Percentiles rank a stretch among this genome's conserved stretches.
Conservation (phyloP, 2,329 filamentous ascomycete genomes). For the Pyricularia sp. region DNA sequence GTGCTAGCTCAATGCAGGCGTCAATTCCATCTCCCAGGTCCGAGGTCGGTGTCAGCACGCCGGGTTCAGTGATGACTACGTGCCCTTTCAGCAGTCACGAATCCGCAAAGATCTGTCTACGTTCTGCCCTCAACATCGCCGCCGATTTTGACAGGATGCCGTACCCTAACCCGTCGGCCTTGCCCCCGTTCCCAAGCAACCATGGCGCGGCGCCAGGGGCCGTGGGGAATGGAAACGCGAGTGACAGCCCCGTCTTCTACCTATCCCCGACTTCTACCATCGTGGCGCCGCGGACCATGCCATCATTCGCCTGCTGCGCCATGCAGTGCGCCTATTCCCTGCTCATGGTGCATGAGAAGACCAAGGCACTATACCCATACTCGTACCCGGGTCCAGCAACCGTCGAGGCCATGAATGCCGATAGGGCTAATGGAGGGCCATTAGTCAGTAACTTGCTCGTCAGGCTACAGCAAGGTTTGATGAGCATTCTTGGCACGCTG, state of each 20-base stretch:
- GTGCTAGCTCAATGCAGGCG: neutral
- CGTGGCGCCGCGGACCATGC: slow-evolving; percentile 33
- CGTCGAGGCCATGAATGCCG: slow-evolving; percentile 10
- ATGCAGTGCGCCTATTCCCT: slow-evolving; percentile 36
- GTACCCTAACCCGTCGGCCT: slow-evolving; percentile 29
- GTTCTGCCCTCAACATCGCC: slow-evolving; percentile 37
- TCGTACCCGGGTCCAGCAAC: slow-evolving; percentile 11
- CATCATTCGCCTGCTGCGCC: slow-evolving; percentile 33
- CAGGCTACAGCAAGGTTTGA: slow-evolving; percentile 29
- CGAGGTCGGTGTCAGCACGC: neutral
- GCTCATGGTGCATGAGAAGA: slow-evolving; percentile 32
- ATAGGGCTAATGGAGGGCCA: slow-evolving; percentile 2
- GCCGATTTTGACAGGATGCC: slow-evolving; percentile 34
- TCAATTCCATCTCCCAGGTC: neutral
- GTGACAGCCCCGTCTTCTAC: slow-evolving; percentile 13
- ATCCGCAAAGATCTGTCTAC: slow-evolving; percentile 39
- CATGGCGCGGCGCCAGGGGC: neutral
- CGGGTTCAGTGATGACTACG: neutral
- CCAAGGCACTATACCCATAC: slow-evolving; percentile 24
- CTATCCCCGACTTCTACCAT: slow-evolving; percentile 25
- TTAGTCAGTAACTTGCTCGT: slow-evolving; percentile 24
- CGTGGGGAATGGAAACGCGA: slow-evolving; percentile 9
- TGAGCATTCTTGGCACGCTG: slow-evolving; percentile 29
- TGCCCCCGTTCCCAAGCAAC: neutral
- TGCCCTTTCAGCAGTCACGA: slow-evolving; percentile 33